Base-by-base conservation (phyloP, 345 rosid species). In the Lepidium didymum region DNA sequence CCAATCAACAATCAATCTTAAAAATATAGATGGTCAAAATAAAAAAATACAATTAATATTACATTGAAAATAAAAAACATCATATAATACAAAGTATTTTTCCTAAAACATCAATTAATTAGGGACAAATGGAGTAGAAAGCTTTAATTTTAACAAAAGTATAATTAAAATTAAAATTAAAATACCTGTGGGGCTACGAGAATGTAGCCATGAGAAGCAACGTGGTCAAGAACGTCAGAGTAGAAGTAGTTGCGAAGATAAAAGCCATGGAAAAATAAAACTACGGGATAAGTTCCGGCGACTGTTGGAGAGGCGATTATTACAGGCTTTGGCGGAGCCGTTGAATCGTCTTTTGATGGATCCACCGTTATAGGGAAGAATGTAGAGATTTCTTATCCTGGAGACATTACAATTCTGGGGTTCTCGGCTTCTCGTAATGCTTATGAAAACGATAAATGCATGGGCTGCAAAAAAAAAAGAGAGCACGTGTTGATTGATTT, bases 171-270 rank as follows among this genome's bases (percentile, higher is more conserved):
- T 23, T 13, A 31, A 4, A 51, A 16, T 7, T 27, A 16, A 2
- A n/a, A 10, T 62, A 72, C 78, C 68, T 74, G 73, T 25, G 78
- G 78, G n/a, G 73, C 78, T 12, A 74, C 68, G 11, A 67, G 47
- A 51, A 74, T 74, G 63, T 57, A 74, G 59, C 73, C 78, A 67
- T 74, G 78, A 53, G 78, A 74, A 66, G 73, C 67, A n/a, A 74
- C 21, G 50, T 74, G 78, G 61, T 29, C 16, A n/a, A 74, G 41
- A 44, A 67, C 25, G 19, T 67, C 62, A 42, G 77, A 66, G 72
- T 73, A 73, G 67, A 18, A 73, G 49, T 21, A 19, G 65, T 73
- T 73, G 40, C 67, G 61, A 27, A 73, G 77, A 35, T 58, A 66
- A 61, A 73, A 73, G 3, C 77, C 77, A 64, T 73, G 77, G 72